phyloP scores from a whole-genome alignment of 2,329 filamentous ascomycete species.

The Rutstroemia sydowiana region DNA sequence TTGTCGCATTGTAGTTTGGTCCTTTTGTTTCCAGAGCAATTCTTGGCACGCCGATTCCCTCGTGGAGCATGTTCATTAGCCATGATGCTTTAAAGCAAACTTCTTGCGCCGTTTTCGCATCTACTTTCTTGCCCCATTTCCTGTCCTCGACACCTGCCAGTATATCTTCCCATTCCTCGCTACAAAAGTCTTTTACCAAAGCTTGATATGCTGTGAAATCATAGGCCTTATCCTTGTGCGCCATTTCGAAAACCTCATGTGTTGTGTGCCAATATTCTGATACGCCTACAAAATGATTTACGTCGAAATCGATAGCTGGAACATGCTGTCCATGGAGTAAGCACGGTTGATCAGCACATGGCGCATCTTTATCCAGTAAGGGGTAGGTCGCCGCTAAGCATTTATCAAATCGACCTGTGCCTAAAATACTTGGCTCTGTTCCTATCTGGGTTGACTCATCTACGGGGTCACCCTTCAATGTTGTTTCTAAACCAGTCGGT shows the following conservation, averaged over 20 bases:
- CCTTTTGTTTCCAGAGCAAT: slow-evolving; percentile 64
- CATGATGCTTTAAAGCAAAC: slow-evolving; percentile 98
- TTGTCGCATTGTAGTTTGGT: slow-evolving; percentile 60
- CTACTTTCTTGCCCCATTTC: slow-evolving; percentile 69
- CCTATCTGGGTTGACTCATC: slow-evolving; percentile 31
- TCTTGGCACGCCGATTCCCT: slow-evolving; percentile 88
- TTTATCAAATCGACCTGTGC: slow-evolving; percentile 80
- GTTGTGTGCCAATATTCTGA: slow-evolving; percentile 99
- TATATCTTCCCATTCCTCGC: slow-evolving; percentile 73
- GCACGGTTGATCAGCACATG: slow-evolving; percentile 77
- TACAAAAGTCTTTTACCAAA: slow-evolving; percentile 78
- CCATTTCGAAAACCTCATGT: slow-evolving; percentile 80
- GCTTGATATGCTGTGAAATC: slow-evolving; percentile 86
- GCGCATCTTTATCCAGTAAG: slow-evolving; percentile 79
- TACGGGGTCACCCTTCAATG: slow-evolving; percentile 57
- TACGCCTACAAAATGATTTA: slow-evolving; percentile 96
- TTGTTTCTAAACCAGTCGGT: slow-evolving; percentile 67
- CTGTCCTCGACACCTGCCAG: slow-evolving; percentile 55
- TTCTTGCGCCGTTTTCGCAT: slow-evolving; percentile 67
- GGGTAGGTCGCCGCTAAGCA: slow-evolving; percentile 79
- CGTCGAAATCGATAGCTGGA: slow-evolving; percentile 90
- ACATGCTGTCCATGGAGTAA: slow-evolving; percentile 86
- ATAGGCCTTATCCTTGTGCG: slow-evolving; percentile 70
- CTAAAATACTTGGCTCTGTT: slow-evolving; percentile 54
- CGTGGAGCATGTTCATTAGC: slow-evolving; percentile 93